Percentiles rank a stretch among this genome's conserved stretches.
Evolutionary conservation across 441 rosid genomes (phyloP).

Genomic region (Mallotus repandus): DNA sequence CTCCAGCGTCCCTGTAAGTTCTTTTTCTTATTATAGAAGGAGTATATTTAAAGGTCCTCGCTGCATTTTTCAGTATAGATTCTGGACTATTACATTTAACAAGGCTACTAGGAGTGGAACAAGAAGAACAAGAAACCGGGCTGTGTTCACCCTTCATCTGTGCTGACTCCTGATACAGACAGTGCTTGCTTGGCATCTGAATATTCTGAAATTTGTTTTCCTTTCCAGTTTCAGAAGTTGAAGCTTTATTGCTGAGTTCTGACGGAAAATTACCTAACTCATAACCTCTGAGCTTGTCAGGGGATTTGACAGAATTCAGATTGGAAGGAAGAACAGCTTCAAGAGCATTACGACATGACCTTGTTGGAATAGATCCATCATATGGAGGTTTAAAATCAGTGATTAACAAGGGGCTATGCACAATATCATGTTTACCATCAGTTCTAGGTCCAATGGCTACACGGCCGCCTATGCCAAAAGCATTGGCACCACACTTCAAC

Average conservation of each 20-base stretch:
- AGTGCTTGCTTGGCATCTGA: neutral
- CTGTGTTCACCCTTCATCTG: constrained; percentile 27
- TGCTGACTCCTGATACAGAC: constrained; percentile 3
- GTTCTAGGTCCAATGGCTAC: neutral
- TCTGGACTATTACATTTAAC: constrained; percentile 55
- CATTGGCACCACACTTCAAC: neutral
- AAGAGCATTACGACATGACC: neutral
- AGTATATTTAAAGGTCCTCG: constrained; percentile 71
- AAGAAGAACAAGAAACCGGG: constrained; percentile 42
- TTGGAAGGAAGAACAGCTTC: neutral
- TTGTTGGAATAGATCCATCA: constrained; percentile 3
- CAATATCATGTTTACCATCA: neutral
- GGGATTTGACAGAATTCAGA: constrained; percentile 1
- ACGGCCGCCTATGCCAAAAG: neutral
- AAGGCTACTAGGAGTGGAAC: constrained; percentile 26
- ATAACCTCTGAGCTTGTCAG: neutral
- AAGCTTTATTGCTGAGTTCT: neutral
- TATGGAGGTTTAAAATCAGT: neutral
- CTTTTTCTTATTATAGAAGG: constrained; percentile 93
- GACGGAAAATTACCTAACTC: constrained; percentile 4
- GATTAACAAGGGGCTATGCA: neutral
- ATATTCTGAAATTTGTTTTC: constrained; percentile 1
- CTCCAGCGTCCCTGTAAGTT: constrained; percentile 24
- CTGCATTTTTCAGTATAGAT: constrained; percentile 69
- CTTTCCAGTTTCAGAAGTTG: neutral